Base-by-base conservation (phyloP, 2,329 filamentous ascomycete genomes). In the Exophiala xenobiotica region DNA sequence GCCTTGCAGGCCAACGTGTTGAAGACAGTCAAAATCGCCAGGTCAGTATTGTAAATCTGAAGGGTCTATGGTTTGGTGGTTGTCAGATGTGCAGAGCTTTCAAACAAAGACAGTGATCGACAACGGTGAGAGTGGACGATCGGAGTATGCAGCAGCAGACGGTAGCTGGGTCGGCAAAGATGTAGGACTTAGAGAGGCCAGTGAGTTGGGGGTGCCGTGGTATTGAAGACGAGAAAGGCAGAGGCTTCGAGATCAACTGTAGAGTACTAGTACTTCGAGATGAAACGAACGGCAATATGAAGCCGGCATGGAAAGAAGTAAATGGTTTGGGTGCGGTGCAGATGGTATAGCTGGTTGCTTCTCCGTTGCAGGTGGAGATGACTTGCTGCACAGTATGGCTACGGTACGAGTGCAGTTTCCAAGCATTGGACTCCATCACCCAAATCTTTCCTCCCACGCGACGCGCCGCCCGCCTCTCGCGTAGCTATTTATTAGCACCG, bases 1-100 rank as follows among this genome's bases (percentile, higher is more conserved):
- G 51, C 55, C 52, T 37, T 18, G 26, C 8, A 50, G 52, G 52
- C 52, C 52, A 38, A 41, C 46, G 33, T 40, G 43, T 19, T 6
- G 49, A 35, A 14, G 31, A 41, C 24, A 27, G 33, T 52, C 55
- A 58, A 55, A 54, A 55, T 48, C 19, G 49, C 46, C 29, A 38
- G 11, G 22, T 45, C n/a, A 14, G 23, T 16, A 33, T 29, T 18
- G 18, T 14, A 14, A 9, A n/a, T 31, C 23, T 19, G 8, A 12
- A 35, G 29, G 42, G 12, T 31, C n/a, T 45, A 23, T 11, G 22
- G 42, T 12, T n/a, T 19, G 26, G 18, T 14, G 7, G 8, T 6
- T 35, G n/a, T 35, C 31, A 35, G 31, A 35, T 14, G 31, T 14
- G 4, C 31, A 35, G 31, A 35, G 31, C 31, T 35, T 31, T 31